Evolutionary conservation across 2,329 filamentous ascomycete species (phyloP), one percentile per base, ranked within the genome.

Genomic region (Trichoderma hamatum): DNA sequence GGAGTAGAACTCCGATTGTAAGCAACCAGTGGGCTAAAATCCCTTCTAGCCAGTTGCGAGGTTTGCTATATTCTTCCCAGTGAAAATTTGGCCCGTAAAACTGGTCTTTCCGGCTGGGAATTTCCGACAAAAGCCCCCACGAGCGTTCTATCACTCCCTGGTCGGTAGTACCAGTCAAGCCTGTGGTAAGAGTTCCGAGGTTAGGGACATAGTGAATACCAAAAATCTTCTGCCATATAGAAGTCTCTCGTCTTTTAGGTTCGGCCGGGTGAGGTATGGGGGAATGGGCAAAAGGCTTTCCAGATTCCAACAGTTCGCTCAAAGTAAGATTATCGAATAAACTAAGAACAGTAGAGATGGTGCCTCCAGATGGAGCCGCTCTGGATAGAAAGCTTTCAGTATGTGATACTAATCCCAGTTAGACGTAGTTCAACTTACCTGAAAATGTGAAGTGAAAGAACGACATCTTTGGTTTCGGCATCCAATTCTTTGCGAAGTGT

Each of bases 281-380:
- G 0, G 88, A 90, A 11, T 87, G 78, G 1, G 84, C 84, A 74
- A 84, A 90, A 16, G 88, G 88, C 28, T 77, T 76, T 66, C 80
- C 76, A 2, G 85, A 79, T 3, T 78, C 79, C 16, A 74, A 75
- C 6, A 90, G 72, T 64, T 89, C 80, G 59, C 81, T 78, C 21
- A 86, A 62, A 26, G 80, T 79, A 74, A 84, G 89, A 56, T 78
- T 77, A 30, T 90, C 88, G 68, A 88, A 82, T 26, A 89, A 72
- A 58, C 77, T 85, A 16, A 97, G 78, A 4, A 89, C 81, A 0
- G 93, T 94, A 39, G 87, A 84, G 5, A 94, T 79, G 2, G 92
- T 90, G 58, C 89, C 89, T n/a, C 89, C 89, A 1, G 89, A 91
- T 3, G 87, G 84, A 1, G 79, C 74, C 67, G 74, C 71, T 32